Conservation (phyloP, 202 grass and related monocot genomes). For the Panicum hallii region DNA sequence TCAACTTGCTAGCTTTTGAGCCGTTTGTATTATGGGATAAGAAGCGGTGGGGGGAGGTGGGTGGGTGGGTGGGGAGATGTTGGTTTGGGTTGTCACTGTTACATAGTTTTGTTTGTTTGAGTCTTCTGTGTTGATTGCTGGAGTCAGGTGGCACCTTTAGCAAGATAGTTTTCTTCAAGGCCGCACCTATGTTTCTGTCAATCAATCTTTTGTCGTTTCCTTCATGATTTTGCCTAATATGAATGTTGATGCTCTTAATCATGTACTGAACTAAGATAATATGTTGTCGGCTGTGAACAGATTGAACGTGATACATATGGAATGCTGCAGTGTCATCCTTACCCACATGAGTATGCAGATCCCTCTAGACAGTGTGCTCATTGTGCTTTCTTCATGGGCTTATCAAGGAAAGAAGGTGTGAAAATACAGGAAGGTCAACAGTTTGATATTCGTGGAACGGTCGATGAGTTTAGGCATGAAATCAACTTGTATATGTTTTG, state of each 20-base stretch:
- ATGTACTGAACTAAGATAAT: conserved; percentile 5
- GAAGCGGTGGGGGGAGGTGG: background rate
- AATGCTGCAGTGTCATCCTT: conserved; percentile 95
- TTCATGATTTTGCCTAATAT: conserved; percentile 6
- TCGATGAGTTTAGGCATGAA: conserved; percentile 85
- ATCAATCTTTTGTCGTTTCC: background rate
- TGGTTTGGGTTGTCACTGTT: background rate
- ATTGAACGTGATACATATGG: conserved; percentile 94
- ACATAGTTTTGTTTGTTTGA: background rate
- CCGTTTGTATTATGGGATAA: background rate
- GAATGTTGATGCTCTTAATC: conserved; percentile 4
- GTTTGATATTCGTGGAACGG: conserved; percentile 95
- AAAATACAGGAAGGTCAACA: conserved; percentile 91
- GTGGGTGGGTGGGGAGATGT: background rate
- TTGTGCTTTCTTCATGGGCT: conserved; percentile 97
- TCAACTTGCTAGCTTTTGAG: background rate
- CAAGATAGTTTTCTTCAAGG: background rate
- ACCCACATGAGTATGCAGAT: conserved; percentile 86
- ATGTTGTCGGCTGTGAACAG: conserved; percentile 39
- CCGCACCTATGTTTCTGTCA: background rate
- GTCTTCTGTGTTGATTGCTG: background rate
- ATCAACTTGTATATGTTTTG: conserved; percentile 86
- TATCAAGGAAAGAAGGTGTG: conserved; percentile 85
- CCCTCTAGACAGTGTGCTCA: conserved; percentile 71
- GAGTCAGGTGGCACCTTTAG: background rate